Conservation (phyloP, 2,329 filamentous ascomycete species). For the Monosporascus sp. region DNA sequence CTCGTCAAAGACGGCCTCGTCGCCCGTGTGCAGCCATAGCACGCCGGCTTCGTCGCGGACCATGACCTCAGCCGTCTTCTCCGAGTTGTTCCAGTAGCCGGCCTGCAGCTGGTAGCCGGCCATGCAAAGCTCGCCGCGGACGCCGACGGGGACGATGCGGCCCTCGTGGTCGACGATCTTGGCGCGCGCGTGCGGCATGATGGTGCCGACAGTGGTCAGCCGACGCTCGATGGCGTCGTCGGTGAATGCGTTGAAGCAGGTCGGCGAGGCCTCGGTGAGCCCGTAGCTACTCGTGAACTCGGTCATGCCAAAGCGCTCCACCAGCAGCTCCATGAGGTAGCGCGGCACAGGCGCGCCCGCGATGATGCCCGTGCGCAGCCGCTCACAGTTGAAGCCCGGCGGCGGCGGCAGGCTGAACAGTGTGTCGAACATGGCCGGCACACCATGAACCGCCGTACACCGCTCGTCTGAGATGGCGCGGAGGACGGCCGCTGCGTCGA, state of each 20-base stretch:
- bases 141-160: conserved; percentile 61
- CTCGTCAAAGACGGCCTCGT: conserved; percentile 64
- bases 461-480: conserved; percentile 61
- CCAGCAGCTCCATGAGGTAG: conserved; percentile 68
- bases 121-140: conserved; percentile 70
- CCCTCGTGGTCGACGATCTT: conserved; percentile 72
- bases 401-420: conserved; percentile 42
- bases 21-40: conserved; percentile 63
- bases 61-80: conserved; percentile 65
- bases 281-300: conserved; percentile 69
- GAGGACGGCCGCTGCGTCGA: conserved; percentile 63
- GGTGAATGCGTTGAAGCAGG: conserved; percentile 75
- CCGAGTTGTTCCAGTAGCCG: conserved; percentile 64
- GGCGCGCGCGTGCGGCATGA: conserved; percentile 70
- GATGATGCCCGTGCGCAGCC: conserved; percentile 70
- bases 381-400: conserved; percentile 40
- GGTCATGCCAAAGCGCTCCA: conserved; percentile 67
- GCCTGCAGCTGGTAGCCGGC: conserved; percentile 71
- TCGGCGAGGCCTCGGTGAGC: conserved; percentile 73
- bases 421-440: conserved; percentile 80
- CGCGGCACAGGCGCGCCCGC: conserved; percentile 73
- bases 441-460: conserved; percentile 74
- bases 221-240: conserved; percentile 64
- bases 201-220: conserved; percentile 67
- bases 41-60: conserved; percentile 46